Evolutionary conservation across 345 rosid genomes (phyloP), one percentile per base, ranked within the genome.

Genomic region (Pistacia integerrima): DNA sequence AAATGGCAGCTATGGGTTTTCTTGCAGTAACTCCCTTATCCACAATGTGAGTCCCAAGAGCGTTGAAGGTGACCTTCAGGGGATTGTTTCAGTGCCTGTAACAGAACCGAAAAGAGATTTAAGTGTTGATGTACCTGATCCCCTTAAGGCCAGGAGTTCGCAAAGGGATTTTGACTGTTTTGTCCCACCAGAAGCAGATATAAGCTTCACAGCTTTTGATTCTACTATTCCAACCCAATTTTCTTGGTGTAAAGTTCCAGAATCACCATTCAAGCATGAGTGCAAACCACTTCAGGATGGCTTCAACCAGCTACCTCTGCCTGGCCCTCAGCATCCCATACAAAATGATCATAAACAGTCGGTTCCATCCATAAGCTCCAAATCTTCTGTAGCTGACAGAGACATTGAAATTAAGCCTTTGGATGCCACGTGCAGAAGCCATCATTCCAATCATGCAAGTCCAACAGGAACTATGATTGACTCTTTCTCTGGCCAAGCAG

Each of bases 211-310:
- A 25, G 80, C 84, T 8, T 81, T 88, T 77, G 87, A 81, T 75
- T 80, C 91, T 38, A 74, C 77, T 17, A 80, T 82, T 68, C 77
- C 83, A 4, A 1, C 79, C n/a, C 86, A 46, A 18, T 86, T 77
- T 64, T 11, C 88, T 14, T 90, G 97, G 97, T 67, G 63, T 60
- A 90, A 89, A 74, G 80, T 82, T 85, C 80, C 91, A n/a, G 85
- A 87, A 61, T 35, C 78, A 44, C 83, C 67, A 70, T 79, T 82
- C 75, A 89, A 88, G 77, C 85, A 84, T 48, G 87, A 87, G 79
- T 67, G 57, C 3, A 74, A 80, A 12, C 81, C 86, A 1, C 71
- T 76, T 85, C 83, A 68, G 70, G 82, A 77, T 63, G 83, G 86
- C 78, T 87, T 88, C 74, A 84, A 73, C 74, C 88, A 77, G 54